Evolutionary conservation across 208 protist species (phyloP).

Genomic region (Leishmania turanica): DNA sequence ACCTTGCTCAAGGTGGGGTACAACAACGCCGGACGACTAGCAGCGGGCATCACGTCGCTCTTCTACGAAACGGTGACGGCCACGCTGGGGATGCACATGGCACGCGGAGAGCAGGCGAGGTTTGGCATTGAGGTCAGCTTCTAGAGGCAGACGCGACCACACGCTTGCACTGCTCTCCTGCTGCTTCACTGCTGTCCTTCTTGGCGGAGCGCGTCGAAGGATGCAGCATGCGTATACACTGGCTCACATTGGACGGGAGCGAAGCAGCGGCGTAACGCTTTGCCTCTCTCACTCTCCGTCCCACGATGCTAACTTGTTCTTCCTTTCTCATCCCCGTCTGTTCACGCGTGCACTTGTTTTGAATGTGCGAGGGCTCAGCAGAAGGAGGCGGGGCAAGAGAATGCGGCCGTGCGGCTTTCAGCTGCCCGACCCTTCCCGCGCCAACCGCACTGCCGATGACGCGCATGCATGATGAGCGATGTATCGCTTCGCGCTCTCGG

Average conservation of each 20-base stretch:
- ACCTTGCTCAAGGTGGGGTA: constrained; percentile 69
- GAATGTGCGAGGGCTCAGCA: not conserved
- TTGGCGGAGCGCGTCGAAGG: not conserved
- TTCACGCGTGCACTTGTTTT: not conserved
- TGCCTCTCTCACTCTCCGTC: not conserved
- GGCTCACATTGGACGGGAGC: not conserved
- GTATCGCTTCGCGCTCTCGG: not conserved
- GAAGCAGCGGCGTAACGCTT: not conserved
- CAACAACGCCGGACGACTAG: constrained; percentile 65
- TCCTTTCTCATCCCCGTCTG: not conserved
- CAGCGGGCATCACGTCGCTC: constrained; percentile 63
- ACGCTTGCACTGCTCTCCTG: not conserved
- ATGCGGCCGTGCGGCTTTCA: not conserved
- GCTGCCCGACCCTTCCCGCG: not conserved
- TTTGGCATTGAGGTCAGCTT: constrained; percentile 77
- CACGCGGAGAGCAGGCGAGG: constrained; percentile 44
- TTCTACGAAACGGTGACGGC: constrained; percentile 55
- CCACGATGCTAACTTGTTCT: not conserved
- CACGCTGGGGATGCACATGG: constrained; percentile 66
- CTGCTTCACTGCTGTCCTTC: not conserved
- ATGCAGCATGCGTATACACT: not conserved
- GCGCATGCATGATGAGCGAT: not conserved
- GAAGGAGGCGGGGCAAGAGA: not conserved
- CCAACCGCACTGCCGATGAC: not conserved
- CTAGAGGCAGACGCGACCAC: constrained; percentile 19